Base-by-base conservation (phyloP, 371 early-diverging fungal genomes). In the Mortierella sp. region DNA sequence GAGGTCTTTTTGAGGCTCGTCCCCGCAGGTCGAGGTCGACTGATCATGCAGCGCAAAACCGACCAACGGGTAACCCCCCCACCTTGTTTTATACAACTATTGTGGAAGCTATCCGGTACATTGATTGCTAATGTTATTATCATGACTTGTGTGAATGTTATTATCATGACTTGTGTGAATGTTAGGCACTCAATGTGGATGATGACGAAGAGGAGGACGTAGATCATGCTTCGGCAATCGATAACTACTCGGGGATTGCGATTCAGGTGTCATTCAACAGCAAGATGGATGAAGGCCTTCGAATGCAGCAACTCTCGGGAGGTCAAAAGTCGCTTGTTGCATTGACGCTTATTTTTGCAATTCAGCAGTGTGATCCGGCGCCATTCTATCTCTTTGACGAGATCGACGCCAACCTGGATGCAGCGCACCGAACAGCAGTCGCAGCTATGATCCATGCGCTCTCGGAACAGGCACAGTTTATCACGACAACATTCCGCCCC, bases 311-410 rank as follows among this genome's bases (percentile, higher is more conserved):
- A 82, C 84, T 99, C 19, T 97, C 97, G 16, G 99, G 99, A 21
- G 99, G 99, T 1, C 99, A 99, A 85, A 99, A 99, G 78, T 96
- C 98, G 28, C 87, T 99, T 42, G 97, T 99, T 7, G 99, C 99
- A 0, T 84, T 99, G 52, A 96, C 97, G 12, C 83, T 99, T 41
- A 98, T 99, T 50, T 98, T 99, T 83, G 95, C 99, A 4, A 98
- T 99, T 67, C 99, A 99, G 82, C 89, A 90, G 67, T 96, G 97
- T 79, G 99, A 99, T 69, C 98, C 98, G 19, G 98, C 99, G 42
- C 99, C 99, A 5, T 99, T 99, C 80, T 99, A 99, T 81, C 84
- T 99, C 64, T 98, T 99, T 90, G 99, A 99, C 86, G 99, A 99
- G 85, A 97, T 99, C 82, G 99, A 99, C 86, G 99, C 99, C 31